Evolutionary conservation across 257 asterid genomes (phyloP).

Genomic region (Rhazya stricta): DNA sequence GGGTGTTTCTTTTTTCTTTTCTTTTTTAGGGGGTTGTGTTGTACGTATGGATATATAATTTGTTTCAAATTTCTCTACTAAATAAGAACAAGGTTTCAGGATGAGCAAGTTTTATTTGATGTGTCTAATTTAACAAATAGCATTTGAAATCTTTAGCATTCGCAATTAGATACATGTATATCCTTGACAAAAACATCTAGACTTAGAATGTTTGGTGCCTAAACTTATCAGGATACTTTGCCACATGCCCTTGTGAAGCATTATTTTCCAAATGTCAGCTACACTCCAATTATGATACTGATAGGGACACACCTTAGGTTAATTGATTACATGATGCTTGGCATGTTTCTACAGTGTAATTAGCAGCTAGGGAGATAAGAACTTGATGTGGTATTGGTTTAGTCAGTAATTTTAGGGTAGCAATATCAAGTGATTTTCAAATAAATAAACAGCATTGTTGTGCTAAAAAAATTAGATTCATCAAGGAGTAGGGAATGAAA

Average conservation of each 20-base stretch:
- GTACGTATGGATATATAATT: not conserved
- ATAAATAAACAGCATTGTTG: not conserved
- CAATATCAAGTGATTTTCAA: not conserved
- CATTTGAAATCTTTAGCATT: not conserved
- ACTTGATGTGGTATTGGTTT: not conserved
- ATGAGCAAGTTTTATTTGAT: not conserved
- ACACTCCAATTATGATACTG: not conserved
- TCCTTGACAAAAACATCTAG: not conserved
- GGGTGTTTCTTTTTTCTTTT: not conserved
- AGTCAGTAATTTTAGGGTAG: not conserved
- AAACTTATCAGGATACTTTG: not conserved
- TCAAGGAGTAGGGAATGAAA: not conserved
- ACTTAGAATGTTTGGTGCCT: not conserved
- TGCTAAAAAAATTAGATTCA: not conserved
- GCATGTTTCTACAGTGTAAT: no score
- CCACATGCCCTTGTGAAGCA: not conserved
- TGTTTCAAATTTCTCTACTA: not conserved
- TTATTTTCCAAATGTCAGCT: not conserved
- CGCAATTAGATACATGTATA: not conserved
- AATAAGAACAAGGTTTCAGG: not conserved
- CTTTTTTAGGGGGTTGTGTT: no score
- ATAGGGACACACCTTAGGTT: not conserved
- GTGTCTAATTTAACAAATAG: not conserved
- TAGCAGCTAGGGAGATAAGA: no score
- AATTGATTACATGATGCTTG: no score